Evolutionary conservation across 371 early-diverging fungal species (phyloP).

Genomic region (Zychaea mexicana): DNA sequence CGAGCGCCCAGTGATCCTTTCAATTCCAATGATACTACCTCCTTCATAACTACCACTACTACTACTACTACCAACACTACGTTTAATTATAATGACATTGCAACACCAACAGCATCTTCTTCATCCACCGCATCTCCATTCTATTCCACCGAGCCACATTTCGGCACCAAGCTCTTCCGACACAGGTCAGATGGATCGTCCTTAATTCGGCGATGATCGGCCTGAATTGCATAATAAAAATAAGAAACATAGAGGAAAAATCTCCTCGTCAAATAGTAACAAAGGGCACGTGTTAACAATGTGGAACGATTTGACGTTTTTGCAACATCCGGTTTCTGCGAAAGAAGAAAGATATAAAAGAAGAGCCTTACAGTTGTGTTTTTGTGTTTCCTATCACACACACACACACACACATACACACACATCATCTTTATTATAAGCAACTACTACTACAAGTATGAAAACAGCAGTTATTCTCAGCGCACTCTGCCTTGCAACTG

Average conservation of each 20-base stretch:
- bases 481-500: constrained; percentile 10
- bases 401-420: too few species aligned
- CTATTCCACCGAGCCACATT: not conserved
- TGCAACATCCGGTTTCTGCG: too few species aligned
- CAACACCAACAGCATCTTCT: not conserved
- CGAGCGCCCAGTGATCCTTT: not conserved
- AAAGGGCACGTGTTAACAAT: too few species aligned
- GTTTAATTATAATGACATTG: constrained; percentile 1
- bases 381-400: too few species aligned
- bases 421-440: not conserved
- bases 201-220: constrained; percentile 3
- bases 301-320: too few species aligned
- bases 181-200: constrained; percentile 13
- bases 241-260: too few species aligned
- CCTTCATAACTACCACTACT: not conserved
- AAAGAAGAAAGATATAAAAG: too few species aligned
- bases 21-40: not conserved
- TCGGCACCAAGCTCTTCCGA: constrained; percentile 9
- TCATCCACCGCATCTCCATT: constrained; percentile 2
- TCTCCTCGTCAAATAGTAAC: not conserved
- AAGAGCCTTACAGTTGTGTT: too few species aligned
- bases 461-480: not conserved
- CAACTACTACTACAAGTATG: not conserved
- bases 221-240: not conserved
- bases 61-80: constrained; percentile 3